These are phyloP conservation scores for Magnolia changhungtana DNA, from an alignment of 164 flowering plant genomes.

Conservation along the genomic window DNA sequence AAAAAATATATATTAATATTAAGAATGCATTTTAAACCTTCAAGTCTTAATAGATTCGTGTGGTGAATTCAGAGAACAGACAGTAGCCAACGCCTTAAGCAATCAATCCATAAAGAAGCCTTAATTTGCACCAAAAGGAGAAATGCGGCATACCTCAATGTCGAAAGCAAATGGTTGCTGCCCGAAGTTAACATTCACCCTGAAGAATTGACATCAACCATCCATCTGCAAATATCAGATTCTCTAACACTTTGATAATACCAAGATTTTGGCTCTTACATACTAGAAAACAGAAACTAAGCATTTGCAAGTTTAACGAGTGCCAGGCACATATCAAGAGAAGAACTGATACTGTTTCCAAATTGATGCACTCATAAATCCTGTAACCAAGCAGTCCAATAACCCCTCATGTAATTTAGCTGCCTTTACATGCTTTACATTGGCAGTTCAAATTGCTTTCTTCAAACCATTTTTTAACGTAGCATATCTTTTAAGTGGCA, in stretches of 20 bases:
- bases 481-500: neutral
- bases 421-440: neutral
- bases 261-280: neutral
- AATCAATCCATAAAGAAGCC: neutral
- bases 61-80: neutral
- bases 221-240: constrained; percentile 18
- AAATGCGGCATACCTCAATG: constrained; percentile 51
- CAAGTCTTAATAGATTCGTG: neutral
- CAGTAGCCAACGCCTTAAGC: neutral
- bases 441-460: neutral
- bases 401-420: neutral
- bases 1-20: no score
- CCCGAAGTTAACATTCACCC: constrained; percentile 95
- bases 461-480: neutral
- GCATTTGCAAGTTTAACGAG: neutral
- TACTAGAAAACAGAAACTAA: neutral
- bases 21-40: no score
- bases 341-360: neutral
- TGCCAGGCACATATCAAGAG: neutral
- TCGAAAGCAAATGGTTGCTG: constrained; percentile 74
- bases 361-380: neutral
- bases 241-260: neutral
- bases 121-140: neutral
- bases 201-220: constrained; percentile 32
- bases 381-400: neutral